A percentile compares a stretch with the other conserved stretches of the same genome.
Evolutionary conservation across 2,329 filamentous ascomycete genomes (phyloP).

Genomic region (Alternaria solani): DNA sequence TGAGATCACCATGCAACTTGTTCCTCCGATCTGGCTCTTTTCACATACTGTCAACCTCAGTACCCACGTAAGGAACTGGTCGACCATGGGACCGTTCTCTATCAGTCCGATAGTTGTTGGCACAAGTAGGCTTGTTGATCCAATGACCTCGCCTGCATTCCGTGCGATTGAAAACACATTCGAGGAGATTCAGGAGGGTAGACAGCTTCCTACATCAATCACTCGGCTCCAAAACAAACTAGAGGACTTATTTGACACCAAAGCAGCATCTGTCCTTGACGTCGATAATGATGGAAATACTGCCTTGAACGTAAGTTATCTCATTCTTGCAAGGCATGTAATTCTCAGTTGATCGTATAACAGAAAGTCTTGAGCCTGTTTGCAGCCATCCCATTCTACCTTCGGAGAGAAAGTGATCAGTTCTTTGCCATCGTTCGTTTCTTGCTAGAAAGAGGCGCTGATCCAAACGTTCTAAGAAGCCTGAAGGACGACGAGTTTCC

Average conservation of each 20-base stretch:
- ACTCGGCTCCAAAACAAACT: neutral
- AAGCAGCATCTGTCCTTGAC: too few relatives aligned
- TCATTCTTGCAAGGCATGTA: too few relatives aligned
- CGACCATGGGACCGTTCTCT: accelerated
- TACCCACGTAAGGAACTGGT: neutral
- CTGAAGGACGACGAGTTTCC: too few relatives aligned
- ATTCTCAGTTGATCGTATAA: neutral
- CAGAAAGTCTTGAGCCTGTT: too few relatives aligned
- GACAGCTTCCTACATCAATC: neutral
- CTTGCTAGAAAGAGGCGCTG: neutral
- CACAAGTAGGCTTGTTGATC: neutral
- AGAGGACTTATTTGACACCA: too few relatives aligned
- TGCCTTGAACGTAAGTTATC: too few relatives aligned
- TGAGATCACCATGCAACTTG: neutral
- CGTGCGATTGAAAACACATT: too few relatives aligned
- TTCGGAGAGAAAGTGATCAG: too few relatives aligned
- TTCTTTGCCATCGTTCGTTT: too few relatives aligned
- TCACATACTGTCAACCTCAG: neutral
- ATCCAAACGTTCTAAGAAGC: neutral
- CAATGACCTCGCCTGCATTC: neutral
- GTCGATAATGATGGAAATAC: too few relatives aligned
- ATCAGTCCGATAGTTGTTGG: neutral
- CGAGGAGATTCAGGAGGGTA: too few relatives aligned
- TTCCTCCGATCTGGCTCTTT: neutral
- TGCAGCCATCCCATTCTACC: too few relatives aligned